Evolutionary conservation across 257 asterid genomes (phyloP).

Genomic region (Cynanchum wilfordii): DNA sequence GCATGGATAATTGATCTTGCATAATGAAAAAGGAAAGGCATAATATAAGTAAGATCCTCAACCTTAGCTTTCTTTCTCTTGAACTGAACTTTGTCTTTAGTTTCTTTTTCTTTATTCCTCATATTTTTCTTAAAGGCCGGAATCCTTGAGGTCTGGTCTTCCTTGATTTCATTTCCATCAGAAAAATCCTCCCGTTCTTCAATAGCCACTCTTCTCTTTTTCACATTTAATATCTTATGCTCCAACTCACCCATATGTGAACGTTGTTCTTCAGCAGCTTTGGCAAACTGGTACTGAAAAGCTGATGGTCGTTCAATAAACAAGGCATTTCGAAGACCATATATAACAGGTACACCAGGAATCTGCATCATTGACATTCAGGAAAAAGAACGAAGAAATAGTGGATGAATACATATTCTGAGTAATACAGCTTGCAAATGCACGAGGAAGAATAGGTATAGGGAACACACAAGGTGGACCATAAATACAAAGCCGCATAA

Average conservation of each 20-base stretch:
- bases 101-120: slow-evolving; percentile 24
- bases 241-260: slow-evolving; percentile 67
- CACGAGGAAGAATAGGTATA: neutral
- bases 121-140: slow-evolving; percentile 22
- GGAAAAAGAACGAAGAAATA: neutral
- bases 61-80: slow-evolving; percentile 39
- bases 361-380: slow-evolving; percentile 36
- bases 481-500: neutral
- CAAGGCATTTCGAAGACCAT: slow-evolving; percentile 74
- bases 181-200: slow-evolving; percentile 47
- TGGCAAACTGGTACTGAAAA: slow-evolving; percentile 56
- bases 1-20: neutral
- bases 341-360: slow-evolving; percentile 82
- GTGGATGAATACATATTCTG: neutral
- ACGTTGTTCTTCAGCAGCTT: slow-evolving; percentile 65
- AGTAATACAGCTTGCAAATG: neutral
- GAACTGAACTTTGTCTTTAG: slow-evolving; percentile 28
- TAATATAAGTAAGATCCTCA: neutral
- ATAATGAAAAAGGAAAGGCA: neutral
- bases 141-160: slow-evolving; percentile 21
- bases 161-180: slow-evolving; percentile 35
- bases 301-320: slow-evolving; percentile 81
- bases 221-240: slow-evolving; percentile 38
- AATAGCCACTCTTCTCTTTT: slow-evolving; percentile 31
- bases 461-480: slow-evolving; percentile 1